A percentile compares a stretch with the other conserved stretches of the same genome.
Conservation (phyloP, 345 rosid genomes). For the Hibiscus mutabilis region DNA sequence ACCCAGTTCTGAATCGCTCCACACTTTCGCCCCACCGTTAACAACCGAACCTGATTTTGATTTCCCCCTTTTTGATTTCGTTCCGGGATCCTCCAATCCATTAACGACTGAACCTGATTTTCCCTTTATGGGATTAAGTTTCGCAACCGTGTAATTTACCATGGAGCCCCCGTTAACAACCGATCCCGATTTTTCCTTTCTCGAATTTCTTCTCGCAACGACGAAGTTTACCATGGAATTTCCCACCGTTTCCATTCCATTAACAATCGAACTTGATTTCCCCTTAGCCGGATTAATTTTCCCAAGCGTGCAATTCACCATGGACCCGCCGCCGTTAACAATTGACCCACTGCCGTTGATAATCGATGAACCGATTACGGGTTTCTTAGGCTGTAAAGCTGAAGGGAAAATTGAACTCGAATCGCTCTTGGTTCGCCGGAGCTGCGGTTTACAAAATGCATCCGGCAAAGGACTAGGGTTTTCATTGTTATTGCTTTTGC, state of each 20-base stretch:
- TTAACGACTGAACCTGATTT: background rate
- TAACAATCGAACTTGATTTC: no score
- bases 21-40: background rate
- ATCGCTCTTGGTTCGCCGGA: conserved; percentile 73
- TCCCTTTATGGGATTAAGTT: background rate
- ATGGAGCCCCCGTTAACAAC: conserved; percentile 14
- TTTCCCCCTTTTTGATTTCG: no score
- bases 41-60: no score
- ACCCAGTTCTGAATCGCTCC: conserved; percentile 70
- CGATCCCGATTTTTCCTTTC: no score
- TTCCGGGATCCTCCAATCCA: conserved; percentile 1
- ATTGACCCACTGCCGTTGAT: background rate
- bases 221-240: conserved; percentile 18
- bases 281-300: no score
- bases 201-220: background rate
- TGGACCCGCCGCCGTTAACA: no score
- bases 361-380: background rate
- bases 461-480: background rate
- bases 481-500: conserved; percentile 16
- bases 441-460: conserved; percentile 13
- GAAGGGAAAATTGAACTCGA: conserved; percentile 52
- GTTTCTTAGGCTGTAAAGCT: conserved; percentile 2
- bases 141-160: background rate
- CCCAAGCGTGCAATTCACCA: no score
- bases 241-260: background rate